These are phyloP conservation scores for Cryptosporidium meleagridis DNA, from an alignment of 169 alveolate genomes.

Conservation along the genomic window DNA sequence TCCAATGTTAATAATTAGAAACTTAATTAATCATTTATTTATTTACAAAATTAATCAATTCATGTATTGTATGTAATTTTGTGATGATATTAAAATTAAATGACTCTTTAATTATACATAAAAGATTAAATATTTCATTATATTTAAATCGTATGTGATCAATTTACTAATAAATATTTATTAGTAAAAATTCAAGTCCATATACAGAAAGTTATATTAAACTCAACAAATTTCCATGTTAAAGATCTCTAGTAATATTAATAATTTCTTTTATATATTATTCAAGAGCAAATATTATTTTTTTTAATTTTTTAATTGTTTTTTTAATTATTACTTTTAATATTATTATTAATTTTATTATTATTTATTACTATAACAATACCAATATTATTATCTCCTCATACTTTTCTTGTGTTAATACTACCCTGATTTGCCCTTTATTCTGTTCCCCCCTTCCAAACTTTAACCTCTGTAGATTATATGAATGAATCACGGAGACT, in stretches of 20 bases:
- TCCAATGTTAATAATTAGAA: neutral
- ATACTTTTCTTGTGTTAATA: too few relatives aligned
- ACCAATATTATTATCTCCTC: too few relatives aligned
- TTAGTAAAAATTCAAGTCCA: neutral
- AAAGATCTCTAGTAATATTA: neutral
- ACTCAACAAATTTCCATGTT: constrained; percentile 1
- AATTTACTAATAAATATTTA: neutral
- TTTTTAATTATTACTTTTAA: too few relatives aligned
- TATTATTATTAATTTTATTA: too few relatives aligned
- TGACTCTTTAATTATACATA: neutral
- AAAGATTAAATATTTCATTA: constrained; percentile 1
- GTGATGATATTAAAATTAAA: neutral
- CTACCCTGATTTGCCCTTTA: neutral
- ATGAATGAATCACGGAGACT: neutral
- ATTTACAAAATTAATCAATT: neutral
- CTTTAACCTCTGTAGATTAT: neutral
- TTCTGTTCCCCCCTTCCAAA: neutral
- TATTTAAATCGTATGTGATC: neutral
- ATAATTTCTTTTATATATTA: too few relatives aligned
- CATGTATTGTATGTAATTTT: neutral
- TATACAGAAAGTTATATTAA: neutral
- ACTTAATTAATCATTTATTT: constrained; percentile 4
- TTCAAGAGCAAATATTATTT: too few relatives aligned
- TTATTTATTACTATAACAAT: too few relatives aligned
- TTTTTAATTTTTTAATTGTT: too few relatives aligned